These are phyloP conservation scores for Penicillium paxilli DNA, from an alignment of 495 filamentous ascomycete species.

Conservation along the genomic window DNA sequence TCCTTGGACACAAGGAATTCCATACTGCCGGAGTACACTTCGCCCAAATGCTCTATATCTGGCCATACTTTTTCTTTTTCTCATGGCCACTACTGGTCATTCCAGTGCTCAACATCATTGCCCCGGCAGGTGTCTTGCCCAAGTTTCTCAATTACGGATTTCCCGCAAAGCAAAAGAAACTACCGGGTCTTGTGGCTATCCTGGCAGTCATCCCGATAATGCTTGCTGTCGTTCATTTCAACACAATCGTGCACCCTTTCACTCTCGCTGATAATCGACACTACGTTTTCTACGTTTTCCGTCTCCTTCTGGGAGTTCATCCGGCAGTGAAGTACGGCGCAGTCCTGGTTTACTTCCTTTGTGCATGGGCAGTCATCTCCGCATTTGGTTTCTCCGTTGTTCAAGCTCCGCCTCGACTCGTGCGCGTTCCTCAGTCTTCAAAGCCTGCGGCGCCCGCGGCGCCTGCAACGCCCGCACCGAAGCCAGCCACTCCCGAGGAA, in stretches of 20 bases:
- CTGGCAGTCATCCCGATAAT: conserved; percentile 46
- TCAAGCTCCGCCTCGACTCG: conserved; percentile 22
- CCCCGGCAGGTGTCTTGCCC: conserved; percentile 37
- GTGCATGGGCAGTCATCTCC: conserved; percentile 59
- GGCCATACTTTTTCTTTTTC: conserved; percentile 86
- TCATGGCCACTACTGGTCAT: conserved; percentile 74
- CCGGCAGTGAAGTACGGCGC: conserved; percentile 65
- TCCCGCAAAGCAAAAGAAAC: conserved; percentile 28
- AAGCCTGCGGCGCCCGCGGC: conserved; percentile 10
- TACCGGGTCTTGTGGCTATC: conserved; percentile 39
- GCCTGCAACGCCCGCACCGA: background rate
- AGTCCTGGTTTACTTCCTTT: conserved; percentile 61
- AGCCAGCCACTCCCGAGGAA: conserved; percentile 10
- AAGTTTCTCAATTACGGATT: conserved; percentile 39
- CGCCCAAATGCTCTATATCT: conserved; percentile 92
- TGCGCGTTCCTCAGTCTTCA: conserved; percentile 19
- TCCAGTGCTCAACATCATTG: conserved; percentile 43
- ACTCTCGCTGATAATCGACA: conserved; percentile 95
- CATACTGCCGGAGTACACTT: conserved; percentile 87
- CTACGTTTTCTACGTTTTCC: conserved; percentile 96
- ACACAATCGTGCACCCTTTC: conserved; percentile 94
- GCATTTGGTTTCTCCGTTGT: conserved; percentile 49
- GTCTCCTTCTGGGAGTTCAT: conserved; percentile 70
- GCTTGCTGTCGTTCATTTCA: conserved; percentile 65
- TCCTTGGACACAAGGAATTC: conserved; percentile 92